Evolutionary conservation across 352 stramenopile genomes (phyloP), one percentile per base, ranked within the genome.

Genomic region (Globisporangium acanthophoron): DNA sequence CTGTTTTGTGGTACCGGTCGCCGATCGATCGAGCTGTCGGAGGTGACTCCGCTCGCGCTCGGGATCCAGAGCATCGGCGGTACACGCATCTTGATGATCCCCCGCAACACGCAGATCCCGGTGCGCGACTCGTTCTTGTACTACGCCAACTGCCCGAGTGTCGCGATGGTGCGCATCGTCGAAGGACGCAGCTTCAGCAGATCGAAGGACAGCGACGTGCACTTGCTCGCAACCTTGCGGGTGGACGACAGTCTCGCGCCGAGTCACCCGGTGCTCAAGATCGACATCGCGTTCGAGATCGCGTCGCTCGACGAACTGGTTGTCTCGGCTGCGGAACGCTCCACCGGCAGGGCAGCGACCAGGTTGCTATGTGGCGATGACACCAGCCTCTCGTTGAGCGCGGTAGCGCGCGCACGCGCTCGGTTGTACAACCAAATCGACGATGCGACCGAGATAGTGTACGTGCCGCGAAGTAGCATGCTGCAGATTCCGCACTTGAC

Each of bases 201-300:
- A 7, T n/a, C 49, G 18, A 62, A 41, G 1, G 15, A 50, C 63
- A 39, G 12, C 24, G 9, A 9, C 13, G 16, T 54, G 20, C 67
- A 78, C 37, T 59, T 53, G 11, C 27, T 78, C 20, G 68, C 55
- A 15, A 64, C 45, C 18, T 43, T 78, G 29, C 54, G 58, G 18
- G 52, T 78, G 12, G 61, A 75, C 46, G 65, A 53, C 15, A 65
- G 52, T 43, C 64, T 55, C 16, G 53, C 67, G 13, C 64, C 67
- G 39, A 46, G 52, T 11, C 58, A 57, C 4, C 61, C 70, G 33
- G 63, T 73, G 62, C 50, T 76, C 40, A 75, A 74, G 21, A 51
- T 78, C 20, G 70, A 78, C 27, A 61, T 75, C 21, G 46, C 49
- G 8, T 76, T 78, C 27, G 56, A 76, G 18, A 20, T 78, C 7